A percentile compares a stretch with the other conserved stretches of the same genome.
Evolutionary conservation across 2,329 filamentous ascomycete species (phyloP).

Genomic region (Colletotrichum filicis): DNA sequence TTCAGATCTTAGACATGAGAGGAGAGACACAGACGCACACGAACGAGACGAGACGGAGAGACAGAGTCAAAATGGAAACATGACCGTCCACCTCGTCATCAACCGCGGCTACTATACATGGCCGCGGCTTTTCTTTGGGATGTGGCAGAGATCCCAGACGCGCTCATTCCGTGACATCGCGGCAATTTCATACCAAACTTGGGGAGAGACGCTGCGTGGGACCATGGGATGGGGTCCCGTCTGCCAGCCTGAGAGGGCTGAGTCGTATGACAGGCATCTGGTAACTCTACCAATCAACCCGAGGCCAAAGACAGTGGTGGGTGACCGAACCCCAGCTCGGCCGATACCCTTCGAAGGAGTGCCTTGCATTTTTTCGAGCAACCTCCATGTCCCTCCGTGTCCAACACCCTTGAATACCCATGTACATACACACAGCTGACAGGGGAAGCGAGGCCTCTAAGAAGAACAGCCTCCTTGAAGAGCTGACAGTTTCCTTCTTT

Average conservation of each 20-base stretch:
- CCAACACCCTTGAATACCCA: slow-evolving; percentile 33
- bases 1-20: slow-evolving; percentile 32
- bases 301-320: slow-evolving; percentile 28
- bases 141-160: slow-evolving; percentile 29
- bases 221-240: slow-evolving; percentile 20
- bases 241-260: slow-evolving; percentile 35
- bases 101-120: slow-evolving; percentile 29
- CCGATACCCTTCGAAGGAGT: slow-evolving; percentile 35
- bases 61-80: slow-evolving; percentile 25
- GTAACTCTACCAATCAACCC: slow-evolving; percentile 31
- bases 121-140: slow-evolving; percentile 26
- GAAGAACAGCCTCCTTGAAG: slow-evolving; percentile 40
- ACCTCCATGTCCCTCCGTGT: slow-evolving; percentile 19
- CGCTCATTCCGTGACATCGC: slow-evolving; percentile 34
- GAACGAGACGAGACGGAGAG: slow-evolving; percentile 7
- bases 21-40: slow-evolving; percentile 25
- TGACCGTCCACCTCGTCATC: slow-evolving; percentile 8
- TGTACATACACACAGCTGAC: slow-evolving; percentile 39
- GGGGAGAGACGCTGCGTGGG: slow-evolving; percentile 31
- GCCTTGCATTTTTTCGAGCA: slow-evolving; percentile 38
- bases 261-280: slow-evolving; percentile 36
- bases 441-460: slow-evolving; percentile 38
- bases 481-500: slow-evolving; percentile 36
- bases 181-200: slow-evolving; percentile 25
- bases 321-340: slow-evolving; percentile 33